A percentile compares a stretch with the other conserved stretches of the same genome.
These are phyloP conservation scores for Apiospora saccharicola DNA, from an alignment of 2,329 filamentous ascomycete species.

Conservation along the genomic window DNA sequence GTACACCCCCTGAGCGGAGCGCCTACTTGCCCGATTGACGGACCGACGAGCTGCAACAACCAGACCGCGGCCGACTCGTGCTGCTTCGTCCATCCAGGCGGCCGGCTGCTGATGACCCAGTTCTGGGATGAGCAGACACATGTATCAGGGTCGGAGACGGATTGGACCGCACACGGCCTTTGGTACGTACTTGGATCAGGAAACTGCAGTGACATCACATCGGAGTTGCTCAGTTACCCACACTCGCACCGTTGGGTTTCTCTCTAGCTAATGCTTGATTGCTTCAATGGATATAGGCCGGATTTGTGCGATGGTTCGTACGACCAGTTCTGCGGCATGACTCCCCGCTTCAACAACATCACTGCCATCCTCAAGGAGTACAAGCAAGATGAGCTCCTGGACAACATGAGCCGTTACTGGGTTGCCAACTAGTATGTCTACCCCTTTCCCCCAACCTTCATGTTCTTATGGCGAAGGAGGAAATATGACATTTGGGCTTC, in stretches of 20 bases:
- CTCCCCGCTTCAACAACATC: conserved; percentile 51
- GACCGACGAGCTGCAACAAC: conserved; percentile 51
- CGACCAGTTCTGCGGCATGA: conserved; percentile 52
- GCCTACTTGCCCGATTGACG: conserved; percentile 50
- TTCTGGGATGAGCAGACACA: conserved; percentile 53
- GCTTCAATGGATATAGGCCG: conserved; percentile 42
- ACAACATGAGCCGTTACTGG: conserved; percentile 54
- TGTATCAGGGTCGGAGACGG: conserved; percentile 49
- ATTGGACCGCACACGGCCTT: conserved; percentile 54
- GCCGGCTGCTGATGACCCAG: conserved; percentile 51
- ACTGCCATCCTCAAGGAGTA: conserved; percentile 50
- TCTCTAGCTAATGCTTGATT: neutral
- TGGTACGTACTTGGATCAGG: conserved; percentile 42
- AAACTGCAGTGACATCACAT: neutral
- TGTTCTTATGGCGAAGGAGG: neutral
- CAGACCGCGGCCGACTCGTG: conserved; percentile 47
- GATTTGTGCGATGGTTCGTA: conserved; percentile 54
- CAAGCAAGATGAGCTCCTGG: conserved; percentile 48
- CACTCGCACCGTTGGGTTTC: neutral
- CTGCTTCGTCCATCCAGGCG: conserved; percentile 52
- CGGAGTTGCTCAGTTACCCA: neutral
- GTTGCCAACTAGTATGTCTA: conserved; percentile 46
- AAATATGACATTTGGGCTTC: neutral
- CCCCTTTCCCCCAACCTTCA: neutral
- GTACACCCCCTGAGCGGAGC: conserved; percentile 46